Conservation (phyloP, 225 moss, liverwort and hornwort genomes). For the Physcomitrellopsis africana region DNA sequence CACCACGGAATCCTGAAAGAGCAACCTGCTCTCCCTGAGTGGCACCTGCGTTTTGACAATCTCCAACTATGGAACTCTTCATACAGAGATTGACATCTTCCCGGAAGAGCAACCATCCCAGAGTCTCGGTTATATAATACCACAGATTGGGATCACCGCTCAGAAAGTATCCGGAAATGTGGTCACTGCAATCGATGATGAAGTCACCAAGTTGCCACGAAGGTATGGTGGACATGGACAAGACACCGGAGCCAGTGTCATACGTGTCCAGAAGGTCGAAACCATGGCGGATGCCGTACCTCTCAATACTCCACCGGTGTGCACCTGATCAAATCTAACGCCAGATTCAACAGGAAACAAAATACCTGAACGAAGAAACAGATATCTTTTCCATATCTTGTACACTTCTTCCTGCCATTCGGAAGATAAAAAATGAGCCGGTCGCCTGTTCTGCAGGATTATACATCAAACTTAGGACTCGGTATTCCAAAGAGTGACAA, state of each 20-base stretch:
- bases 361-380: constrained; percentile 71
- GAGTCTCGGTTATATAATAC: constrained; percentile 85
- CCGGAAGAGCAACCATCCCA: constrained; percentile 85
- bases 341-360: constrained; percentile 35
- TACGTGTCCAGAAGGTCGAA: constrained; percentile 90
- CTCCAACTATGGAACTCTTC: constrained; percentile 71
- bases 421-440: constrained; percentile 63
- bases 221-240: constrained; percentile 87
- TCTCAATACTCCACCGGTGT: constrained; percentile 95
- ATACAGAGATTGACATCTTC: constrained; percentile 92
- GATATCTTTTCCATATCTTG: constrained; percentile 80
- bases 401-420: constrained; percentile 87
- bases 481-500: too few species aligned
- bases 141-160: constrained; percentile 84
- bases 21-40: constrained; percentile 89
- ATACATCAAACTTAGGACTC: not conserved
- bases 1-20: constrained; percentile 81
- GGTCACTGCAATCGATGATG: constrained; percentile 83
- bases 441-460: constrained; percentile 75
- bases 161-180: constrained; percentile 70
- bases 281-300: constrained; percentile 83
- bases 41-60: constrained; percentile 85
- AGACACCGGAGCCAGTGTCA: constrained; percentile 88
- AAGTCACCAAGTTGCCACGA: constrained; percentile 85
- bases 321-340: constrained; percentile 80